These are phyloP conservation scores for Talaromyces sp. DNA, from an alignment of 2,329 filamentous ascomycete species.

Conservation along the genomic window DNA sequence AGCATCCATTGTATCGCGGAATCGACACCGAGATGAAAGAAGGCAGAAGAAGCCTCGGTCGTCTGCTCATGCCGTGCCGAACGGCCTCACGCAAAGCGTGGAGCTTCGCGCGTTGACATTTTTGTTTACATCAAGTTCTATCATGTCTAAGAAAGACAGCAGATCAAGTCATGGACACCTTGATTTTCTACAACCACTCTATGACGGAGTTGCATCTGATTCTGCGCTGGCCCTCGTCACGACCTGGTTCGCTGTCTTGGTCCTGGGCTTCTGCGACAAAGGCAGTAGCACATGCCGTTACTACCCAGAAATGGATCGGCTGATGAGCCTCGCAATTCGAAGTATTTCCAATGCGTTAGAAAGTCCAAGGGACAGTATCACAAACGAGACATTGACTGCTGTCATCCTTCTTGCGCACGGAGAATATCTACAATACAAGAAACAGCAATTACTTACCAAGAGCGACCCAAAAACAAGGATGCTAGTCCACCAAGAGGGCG, in stretches of 20 bases:
- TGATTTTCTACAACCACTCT: slow-evolving; percentile 7
- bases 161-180: slow-evolving; percentile 12
- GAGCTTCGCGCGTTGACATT: background rate
- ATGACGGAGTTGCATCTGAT: background rate
- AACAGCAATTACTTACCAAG: background rate
- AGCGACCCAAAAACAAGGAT: background rate
- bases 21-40: background rate
- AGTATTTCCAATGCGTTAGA: background rate
- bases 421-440: slow-evolving; percentile 6
- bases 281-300: background rate
- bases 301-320: background rate
- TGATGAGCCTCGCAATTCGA: background rate
- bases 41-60: background rate
- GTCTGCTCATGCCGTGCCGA: background rate
- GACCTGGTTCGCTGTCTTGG: slow-evolving; percentile 10
- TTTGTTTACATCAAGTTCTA: background rate
- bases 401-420: slow-evolving; percentile 10
- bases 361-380: slow-evolving; percentile 2
- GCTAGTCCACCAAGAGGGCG: slow-evolving; percentile 9
- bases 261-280: background rate
- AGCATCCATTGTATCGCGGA: slow-evolving; percentile 6
- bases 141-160: background rate
- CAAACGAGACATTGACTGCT: slow-evolving; percentile 6
- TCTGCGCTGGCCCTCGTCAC: slow-evolving; percentile 8
- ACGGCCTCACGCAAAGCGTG: background rate